Percentiles rank a stretch among this genome's conserved stretches.
Conservation (phyloP, 306 rosid species). For the Dalbergia cultrata region DNA sequence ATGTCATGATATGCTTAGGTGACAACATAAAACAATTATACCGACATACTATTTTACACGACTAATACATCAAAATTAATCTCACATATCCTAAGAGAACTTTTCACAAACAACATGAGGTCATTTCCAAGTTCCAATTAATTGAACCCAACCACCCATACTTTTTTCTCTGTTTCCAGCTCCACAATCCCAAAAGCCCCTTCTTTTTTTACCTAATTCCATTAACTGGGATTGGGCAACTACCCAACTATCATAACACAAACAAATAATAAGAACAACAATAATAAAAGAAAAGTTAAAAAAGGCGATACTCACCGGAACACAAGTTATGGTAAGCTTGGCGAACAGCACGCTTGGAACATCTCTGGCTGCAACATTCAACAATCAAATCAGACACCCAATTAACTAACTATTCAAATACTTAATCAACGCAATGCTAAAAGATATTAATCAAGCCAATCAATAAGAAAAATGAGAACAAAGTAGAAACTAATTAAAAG, state of each 20-base stretch:
- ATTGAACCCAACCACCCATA: neutral
- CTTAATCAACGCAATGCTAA: neutral
- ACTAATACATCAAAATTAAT: too few relatives aligned
- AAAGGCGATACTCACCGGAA: conserved; percentile 56
- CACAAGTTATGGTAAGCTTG: conserved; percentile 93
- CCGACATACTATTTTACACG: too few relatives aligned
- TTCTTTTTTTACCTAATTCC: neutral
- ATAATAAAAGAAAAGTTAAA: neutral
- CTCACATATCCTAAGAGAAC: neutral
- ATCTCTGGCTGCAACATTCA: conserved; percentile 71
- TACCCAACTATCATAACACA: neutral
- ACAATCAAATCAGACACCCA: conserved; percentile 17
- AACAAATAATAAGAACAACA: neutral
- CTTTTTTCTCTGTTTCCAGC: conserved; percentile 4
- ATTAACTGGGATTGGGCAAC: neutral
- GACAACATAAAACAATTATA: too few relatives aligned
- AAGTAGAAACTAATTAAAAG: neutral
- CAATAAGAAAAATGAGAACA: neutral
- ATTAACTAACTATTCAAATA: neutral
- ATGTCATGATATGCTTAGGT: too few relatives aligned
- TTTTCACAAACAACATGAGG: conserved; percentile 31
- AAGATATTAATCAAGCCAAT: neutral
- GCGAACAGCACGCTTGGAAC: conserved; percentile 86
- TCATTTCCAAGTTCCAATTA: conserved; percentile 14
- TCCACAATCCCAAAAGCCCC: conserved; percentile 24